A percentile compares a stretch with the other conserved stretches of the same genome.
These are phyloP conservation scores for Solanum peruvianum DNA, from an alignment of 257 asterid species.

Conservation along the genomic window DNA sequence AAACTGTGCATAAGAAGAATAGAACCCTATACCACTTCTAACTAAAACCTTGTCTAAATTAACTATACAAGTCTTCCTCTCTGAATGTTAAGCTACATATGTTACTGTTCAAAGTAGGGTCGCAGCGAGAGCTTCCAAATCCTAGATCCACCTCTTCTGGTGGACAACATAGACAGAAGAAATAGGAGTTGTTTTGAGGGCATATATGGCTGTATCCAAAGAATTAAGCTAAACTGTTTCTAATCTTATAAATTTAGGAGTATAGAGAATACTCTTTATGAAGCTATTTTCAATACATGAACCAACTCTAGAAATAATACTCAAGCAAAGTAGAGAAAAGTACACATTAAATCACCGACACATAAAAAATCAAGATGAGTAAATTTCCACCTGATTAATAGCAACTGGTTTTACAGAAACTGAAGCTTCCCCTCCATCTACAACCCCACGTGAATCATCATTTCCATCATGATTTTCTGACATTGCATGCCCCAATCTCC, in stretches of 20 bases:
- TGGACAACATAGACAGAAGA: background rate
- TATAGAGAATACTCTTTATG: background rate
- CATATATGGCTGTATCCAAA: background rate
- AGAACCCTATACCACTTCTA: background rate
- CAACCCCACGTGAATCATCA: conserved; percentile 24
- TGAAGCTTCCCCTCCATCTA: conserved; percentile 7
- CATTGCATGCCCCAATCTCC: conserved; percentile 42
- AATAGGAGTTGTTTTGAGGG: background rate
- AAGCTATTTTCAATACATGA: background rate
- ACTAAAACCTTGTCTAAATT: background rate
- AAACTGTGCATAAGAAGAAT: background rate
- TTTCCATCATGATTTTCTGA: conserved; percentile 35
- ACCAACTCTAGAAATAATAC: background rate
- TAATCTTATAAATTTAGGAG: background rate
- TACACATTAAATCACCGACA: background rate
- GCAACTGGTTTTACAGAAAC: conserved; percentile 12
- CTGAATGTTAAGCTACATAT: background rate
- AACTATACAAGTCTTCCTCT: background rate
- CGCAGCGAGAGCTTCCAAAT: background rate
- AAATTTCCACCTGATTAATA: conserved; percentile 26
- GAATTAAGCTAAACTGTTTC: background rate
- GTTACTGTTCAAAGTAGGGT: background rate
- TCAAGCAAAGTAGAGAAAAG: background rate
- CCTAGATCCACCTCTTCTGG: background rate
- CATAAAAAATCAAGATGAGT: background rate